Base-by-base conservation (phyloP, 352 stramenopile species). In the Phytophthora pseudosyringae region DNA sequence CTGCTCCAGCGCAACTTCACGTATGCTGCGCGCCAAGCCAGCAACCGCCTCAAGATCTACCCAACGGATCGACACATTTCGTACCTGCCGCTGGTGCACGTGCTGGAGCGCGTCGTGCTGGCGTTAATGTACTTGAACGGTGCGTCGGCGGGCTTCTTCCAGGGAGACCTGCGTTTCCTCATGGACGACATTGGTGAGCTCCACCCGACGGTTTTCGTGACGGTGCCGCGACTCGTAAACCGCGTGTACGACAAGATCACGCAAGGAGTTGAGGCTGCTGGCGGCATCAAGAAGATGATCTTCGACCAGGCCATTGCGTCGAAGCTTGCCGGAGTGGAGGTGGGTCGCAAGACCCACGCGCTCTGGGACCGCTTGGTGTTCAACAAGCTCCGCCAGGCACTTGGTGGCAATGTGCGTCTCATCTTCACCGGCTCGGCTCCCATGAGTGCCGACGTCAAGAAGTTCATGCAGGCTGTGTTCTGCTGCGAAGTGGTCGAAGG, bases 241-340 rank as follows among this genome's bases (percentile, higher is more conserved):
- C 97, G 97, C 67, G 94, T 99, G 49, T 90, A 98, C 71, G 94
- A 98, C 86, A 98, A 98, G 69, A 89, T 98, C 59, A 78, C 83
- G 41, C 67, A 78, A 28, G 71, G 73, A 33, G 82, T 90, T 1
- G 73, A 69, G 15, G 57, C 64, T 5, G 68, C 68, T 41, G 68
- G 73, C 13, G 64, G 59, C 18, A 9, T 86, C 15, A 78, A 75
- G 58, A 82, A 80, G 45, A 53, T 71, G 33, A 60, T 89, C 11
- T 90, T 84, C 33, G 61, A 80, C 36, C 62, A 75, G 16, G 77
- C 75, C 2, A 67, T 82, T 21, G 60, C 60, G 1, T 57, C 67
- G 18, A 90, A 90, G 53, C 44, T 78, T 12, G 64, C 70, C 4
- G 51, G 53, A 4, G 67, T 89, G 6, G 63, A 53, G 4, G 53